Evolutionary conservation across 2,329 filamentous ascomycete genomes (phyloP).

Genomic region (Metarhizium brunneum): DNA sequence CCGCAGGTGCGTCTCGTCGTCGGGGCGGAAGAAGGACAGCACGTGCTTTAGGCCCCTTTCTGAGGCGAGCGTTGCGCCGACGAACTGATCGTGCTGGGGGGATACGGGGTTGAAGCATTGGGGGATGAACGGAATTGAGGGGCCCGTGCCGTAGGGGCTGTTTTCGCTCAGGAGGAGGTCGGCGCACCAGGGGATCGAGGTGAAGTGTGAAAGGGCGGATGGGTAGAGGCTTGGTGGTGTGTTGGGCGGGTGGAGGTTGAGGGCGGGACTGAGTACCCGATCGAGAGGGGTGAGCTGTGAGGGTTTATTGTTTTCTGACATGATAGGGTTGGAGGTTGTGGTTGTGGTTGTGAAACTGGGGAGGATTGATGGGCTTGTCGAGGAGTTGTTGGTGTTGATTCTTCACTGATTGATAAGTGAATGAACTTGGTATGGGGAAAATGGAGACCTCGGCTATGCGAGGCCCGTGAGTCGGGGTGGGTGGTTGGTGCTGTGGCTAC

Average conservation of each 20-base stretch:
- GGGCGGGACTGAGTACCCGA: constrained; percentile 21
- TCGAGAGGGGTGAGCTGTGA: constrained; percentile 8
- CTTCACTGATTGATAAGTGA: too few species aligned
- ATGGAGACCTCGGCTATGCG: too few species aligned
- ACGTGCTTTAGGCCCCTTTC: constrained; percentile 21
- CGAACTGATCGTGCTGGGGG: constrained; percentile 22
- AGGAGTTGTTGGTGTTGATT: neutral
- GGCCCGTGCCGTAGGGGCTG: constrained; percentile 7
- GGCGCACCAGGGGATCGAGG: constrained; percentile 26
- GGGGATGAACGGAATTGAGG: constrained; percentile 23
- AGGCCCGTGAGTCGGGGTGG: too few species aligned
- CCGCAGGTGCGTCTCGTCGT: constrained; percentile 14
- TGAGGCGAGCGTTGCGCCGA: constrained; percentile 22
- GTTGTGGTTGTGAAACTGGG: neutral
- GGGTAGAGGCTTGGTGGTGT: constrained; percentile 17
- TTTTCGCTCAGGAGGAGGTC: constrained; percentile 14
- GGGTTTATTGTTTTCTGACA: neutral
- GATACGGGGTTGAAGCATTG: constrained; percentile 21
- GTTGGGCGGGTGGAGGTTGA: constrained; percentile 18
- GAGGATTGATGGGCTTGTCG: neutral
- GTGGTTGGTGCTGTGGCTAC: too few species aligned
- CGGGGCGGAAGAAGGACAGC: constrained; percentile 23
- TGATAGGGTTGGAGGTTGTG: neutral
- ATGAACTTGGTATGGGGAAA: too few species aligned
- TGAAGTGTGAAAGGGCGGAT: constrained; percentile 22